A percentile compares a stretch with the other conserved stretches of the same genome.
Evolutionary conservation across 2,329 filamentous ascomycete species (phyloP).

Genomic region (Byssochlamys sp.): DNA sequence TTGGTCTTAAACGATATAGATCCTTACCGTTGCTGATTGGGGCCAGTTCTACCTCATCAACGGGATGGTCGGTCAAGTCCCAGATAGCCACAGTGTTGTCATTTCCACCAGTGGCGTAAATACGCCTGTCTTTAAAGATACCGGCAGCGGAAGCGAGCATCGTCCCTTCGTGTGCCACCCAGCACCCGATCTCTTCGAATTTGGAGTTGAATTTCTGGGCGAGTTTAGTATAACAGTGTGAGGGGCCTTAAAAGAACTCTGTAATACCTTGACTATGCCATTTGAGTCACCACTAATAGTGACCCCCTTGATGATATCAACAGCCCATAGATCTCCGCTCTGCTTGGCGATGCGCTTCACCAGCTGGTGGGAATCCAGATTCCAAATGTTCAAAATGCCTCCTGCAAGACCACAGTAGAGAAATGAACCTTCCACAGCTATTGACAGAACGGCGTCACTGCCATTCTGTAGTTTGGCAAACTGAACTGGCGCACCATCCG

Average conservation of each 20-base stretch:
- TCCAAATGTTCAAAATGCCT: constrained; percentile 90
- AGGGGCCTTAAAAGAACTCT: not conserved
- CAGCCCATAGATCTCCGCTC: constrained; percentile 70
- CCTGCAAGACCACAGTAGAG: constrained; percentile 82
- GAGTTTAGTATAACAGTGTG: constrained; percentile 5
- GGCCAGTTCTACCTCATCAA: constrained; percentile 35
- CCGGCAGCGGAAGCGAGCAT: constrained; percentile 76
- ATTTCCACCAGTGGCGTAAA: constrained; percentile 91
- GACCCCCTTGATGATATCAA: constrained; percentile 75
- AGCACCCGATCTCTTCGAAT: constrained; percentile 67
- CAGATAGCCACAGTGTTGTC: constrained; percentile 83
- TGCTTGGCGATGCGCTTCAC: constrained; percentile 76
- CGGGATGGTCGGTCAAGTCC: constrained; percentile 57
- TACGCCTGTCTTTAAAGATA: constrained; percentile 58
- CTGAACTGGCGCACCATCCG: constrained; percentile 56
- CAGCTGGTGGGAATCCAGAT: constrained; percentile 85
- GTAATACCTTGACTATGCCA: constrained; percentile 68
- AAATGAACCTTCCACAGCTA: constrained; percentile 81
- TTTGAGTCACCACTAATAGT: constrained; percentile 83
- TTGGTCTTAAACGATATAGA: not conserved
- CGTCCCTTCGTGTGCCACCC: constrained; percentile 77
- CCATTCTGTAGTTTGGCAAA: constrained; percentile 58
- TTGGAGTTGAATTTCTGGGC: constrained; percentile 63
- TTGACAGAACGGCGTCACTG: constrained; percentile 59
- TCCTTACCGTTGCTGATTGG: constrained; percentile 48